phyloP scores from a whole-genome alignment of 371 early-diverging fungal species.

The Blastocladiella emersonii region DNA sequence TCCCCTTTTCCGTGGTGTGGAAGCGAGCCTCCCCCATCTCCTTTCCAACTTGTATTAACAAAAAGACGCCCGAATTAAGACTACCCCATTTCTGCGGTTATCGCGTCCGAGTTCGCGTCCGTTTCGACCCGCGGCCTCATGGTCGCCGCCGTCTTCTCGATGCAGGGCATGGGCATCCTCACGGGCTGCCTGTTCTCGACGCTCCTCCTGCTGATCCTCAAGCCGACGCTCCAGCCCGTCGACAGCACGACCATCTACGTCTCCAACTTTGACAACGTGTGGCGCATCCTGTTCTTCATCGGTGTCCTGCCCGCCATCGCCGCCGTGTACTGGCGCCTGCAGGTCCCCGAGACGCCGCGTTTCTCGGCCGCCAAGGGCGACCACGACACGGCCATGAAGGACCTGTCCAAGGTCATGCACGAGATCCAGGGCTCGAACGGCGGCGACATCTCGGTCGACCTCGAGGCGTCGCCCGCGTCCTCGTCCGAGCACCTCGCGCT shows the following conservation, averaged over 20 bases:
- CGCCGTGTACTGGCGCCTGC: slow-evolving; percentile 76
- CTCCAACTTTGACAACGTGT: slow-evolving; percentile 63
- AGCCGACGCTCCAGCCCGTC: slow-evolving; percentile 41
- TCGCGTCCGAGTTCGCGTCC: slow-evolving; percentile 77
- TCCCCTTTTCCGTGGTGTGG: slow-evolving; percentile 19
- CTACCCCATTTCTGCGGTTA: slow-evolving; percentile 71
- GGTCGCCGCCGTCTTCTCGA: slow-evolving; percentile 78
- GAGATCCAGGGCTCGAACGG: slow-evolving; percentile 10
- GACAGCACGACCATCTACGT: slow-evolving; percentile 11
- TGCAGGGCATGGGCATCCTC: slow-evolving; percentile 83
- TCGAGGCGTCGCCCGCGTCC: too few species aligned
- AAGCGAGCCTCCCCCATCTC: background rate
- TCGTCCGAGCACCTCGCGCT: background rate
- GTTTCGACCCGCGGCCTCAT: slow-evolving; percentile 67
- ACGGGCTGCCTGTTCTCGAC: slow-evolving; percentile 58
- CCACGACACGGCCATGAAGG: slow-evolving; percentile 44
- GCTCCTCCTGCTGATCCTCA: slow-evolving; percentile 51
- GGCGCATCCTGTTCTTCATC: slow-evolving; percentile 44
- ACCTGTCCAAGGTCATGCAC: too few species aligned
- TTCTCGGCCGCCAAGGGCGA: slow-evolving; percentile 62
- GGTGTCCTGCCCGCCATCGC: slow-evolving; percentile 54
- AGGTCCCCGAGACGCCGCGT: slow-evolving; percentile 87
- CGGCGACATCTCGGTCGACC: background rate
- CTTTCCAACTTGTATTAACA: too few species aligned
- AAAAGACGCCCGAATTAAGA: too few species aligned